phyloP scores from a whole-genome alignment of 345 rosid genomes.

The Physaria fendleri region DNA sequence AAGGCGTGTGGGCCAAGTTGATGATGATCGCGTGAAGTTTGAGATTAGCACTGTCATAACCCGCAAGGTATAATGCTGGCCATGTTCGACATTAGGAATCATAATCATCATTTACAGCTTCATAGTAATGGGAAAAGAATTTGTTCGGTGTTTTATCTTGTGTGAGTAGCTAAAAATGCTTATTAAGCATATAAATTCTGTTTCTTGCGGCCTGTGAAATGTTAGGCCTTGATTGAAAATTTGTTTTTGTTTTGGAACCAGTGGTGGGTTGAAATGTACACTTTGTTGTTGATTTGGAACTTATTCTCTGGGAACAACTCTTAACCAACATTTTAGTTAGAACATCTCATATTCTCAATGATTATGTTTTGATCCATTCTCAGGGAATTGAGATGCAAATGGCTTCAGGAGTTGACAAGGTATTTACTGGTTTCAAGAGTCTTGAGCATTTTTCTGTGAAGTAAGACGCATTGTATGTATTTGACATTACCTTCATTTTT shows the following conservation, averaged over 20 bases:
- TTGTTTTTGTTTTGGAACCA: no score
- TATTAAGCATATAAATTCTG: neutral
- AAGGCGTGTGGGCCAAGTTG: slow-evolving; percentile 62
- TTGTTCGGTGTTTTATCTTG: neutral
- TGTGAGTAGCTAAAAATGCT: neutral
- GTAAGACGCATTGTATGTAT: slow-evolving; percentile 4
- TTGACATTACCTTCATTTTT: slow-evolving; percentile 43
- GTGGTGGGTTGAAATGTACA: neutral
- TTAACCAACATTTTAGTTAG: neutral
- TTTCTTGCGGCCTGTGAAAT: no score
- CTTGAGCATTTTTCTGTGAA: slow-evolving; percentile 1
- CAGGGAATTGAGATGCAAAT: slow-evolving; percentile 93
- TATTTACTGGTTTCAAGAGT: slow-evolving; percentile 32
- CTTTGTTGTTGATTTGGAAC: neutral
- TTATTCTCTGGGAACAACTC: neutral
- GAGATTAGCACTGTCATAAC: slow-evolving; percentile 81
- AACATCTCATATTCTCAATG: neutral
- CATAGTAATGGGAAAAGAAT: neutral
- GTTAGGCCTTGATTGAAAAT: neutral
- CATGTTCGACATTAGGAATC: neutral
- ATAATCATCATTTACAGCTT: neutral
- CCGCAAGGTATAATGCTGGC: slow-evolving; percentile 58
- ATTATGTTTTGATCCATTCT: slow-evolving; percentile 5
- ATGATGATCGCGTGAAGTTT: slow-evolving; percentile 80
- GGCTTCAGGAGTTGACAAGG: slow-evolving; percentile 84